phyloP scores from a whole-genome alignment of 306 rosid genomes.

The Cucumis cinereus region DNA sequence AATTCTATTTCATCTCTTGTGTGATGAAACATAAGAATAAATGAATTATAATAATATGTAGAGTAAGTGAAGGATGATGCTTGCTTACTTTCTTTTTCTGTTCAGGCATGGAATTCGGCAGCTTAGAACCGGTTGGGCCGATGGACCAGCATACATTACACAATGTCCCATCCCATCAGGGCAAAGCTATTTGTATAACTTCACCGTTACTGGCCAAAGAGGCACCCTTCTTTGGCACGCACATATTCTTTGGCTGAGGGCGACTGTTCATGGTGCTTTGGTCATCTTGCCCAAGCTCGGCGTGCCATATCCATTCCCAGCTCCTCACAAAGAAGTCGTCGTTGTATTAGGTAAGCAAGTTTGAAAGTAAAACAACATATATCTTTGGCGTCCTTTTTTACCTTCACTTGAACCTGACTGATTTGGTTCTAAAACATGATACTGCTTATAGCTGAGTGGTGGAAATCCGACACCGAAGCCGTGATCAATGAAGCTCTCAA shows the following conservation, averaged over 20 bases:
- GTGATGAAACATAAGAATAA: neutral
- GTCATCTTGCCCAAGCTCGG: conserved; percentile 78
- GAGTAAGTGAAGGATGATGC: neutral
- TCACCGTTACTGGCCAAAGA: conserved; percentile 78
- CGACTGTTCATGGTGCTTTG: conserved; percentile 74
- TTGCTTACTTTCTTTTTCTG: neutral
- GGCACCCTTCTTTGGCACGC: conserved; percentile 94
- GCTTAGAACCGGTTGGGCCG: conserved; percentile 77
- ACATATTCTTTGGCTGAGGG: conserved; percentile 75
- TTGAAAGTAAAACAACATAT: neutral
- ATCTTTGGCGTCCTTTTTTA: neutral
- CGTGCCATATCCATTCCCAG: conserved; percentile 80
- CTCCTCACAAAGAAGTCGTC: conserved; percentile 60
- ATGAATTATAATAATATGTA: neutral
- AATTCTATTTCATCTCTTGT: neutral
- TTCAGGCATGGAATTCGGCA: conserved; percentile 82
- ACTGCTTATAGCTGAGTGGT: conserved; percentile 64
- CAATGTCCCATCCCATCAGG: conserved; percentile 77
- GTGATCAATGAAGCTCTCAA: conserved; percentile 68
- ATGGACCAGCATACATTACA: conserved; percentile 78
- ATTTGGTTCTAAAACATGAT: neutral
- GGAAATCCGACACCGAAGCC: conserved; percentile 90
- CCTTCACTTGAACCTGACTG: neutral
- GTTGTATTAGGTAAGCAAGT: conserved; percentile 47
- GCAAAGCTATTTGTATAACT: conserved; percentile 57